A percentile compares a stretch with the other conserved stretches of the same genome.
phyloP scores from a whole-genome alignment of 352 stramenopile species.

The Phytophthora pinifolia region DNA sequence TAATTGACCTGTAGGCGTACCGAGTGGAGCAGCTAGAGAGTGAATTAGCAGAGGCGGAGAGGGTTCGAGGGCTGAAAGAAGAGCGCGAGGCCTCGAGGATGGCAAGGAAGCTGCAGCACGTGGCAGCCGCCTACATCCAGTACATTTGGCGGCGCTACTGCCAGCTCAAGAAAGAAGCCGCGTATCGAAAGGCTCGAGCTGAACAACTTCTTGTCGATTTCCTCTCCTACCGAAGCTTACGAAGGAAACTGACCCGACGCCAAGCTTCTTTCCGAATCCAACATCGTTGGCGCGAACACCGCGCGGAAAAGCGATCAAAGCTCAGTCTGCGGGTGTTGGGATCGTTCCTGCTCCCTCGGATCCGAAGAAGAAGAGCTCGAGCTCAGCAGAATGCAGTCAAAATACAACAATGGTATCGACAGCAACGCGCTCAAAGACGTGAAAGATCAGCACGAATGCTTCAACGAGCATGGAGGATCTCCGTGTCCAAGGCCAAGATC shows the following conservation, averaged over 20 bases:
- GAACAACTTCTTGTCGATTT: constrained; percentile 38
- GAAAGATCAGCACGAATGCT: constrained; percentile 24
- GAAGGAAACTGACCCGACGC: constrained; percentile 14
- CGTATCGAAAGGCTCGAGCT: constrained; percentile 21
- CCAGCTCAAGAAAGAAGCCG: constrained; percentile 11
- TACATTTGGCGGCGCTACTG: constrained; percentile 49
- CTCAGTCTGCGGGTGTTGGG: constrained; percentile 19
- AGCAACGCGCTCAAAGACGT: constrained; percentile 2
- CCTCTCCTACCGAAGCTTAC: constrained; percentile 19
- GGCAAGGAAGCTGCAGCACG: constrained; percentile 57
- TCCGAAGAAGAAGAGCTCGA: constrained; percentile 17
- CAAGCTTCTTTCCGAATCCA: constrained; percentile 43
- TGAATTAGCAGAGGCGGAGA: constrained; percentile 45
- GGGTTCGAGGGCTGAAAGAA: constrained; percentile 38
- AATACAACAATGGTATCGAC: constrained; percentile 41
- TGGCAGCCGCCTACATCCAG: constrained; percentile 72
- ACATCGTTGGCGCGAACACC: constrained; percentile 26
- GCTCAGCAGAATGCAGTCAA: constrained; percentile 1
- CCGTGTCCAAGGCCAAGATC: constrained; percentile 39
- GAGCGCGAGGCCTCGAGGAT: constrained; percentile 58
- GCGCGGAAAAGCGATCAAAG: constrained; percentile 4
- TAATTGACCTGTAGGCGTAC: constrained; percentile 30
- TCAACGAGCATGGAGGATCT: constrained; percentile 50
- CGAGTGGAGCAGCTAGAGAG: constrained; percentile 48
- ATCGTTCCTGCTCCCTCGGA: constrained; percentile 21